Conservation (phyloP, 768 basidiomycete species). For the Botryobasidium botryosum region DNA sequence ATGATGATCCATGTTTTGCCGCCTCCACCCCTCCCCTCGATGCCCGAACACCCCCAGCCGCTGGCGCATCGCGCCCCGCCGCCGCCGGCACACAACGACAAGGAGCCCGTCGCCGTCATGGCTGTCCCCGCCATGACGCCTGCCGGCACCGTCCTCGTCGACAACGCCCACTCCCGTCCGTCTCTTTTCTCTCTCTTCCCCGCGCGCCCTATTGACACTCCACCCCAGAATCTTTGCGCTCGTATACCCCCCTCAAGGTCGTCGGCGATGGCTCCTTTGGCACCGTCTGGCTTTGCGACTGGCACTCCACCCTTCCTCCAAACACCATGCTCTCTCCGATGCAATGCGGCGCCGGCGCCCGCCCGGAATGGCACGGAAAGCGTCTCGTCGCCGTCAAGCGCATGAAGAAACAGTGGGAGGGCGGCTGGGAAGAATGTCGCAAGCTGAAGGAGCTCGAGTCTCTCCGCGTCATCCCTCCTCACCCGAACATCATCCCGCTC, state of each 20-base stretch:
- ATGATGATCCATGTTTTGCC: no score
- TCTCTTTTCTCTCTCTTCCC: slow-evolving; percentile 15
- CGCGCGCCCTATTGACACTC: background rate
- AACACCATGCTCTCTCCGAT: slow-evolving; percentile 84
- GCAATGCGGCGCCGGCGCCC: slow-evolving; percentile 85
- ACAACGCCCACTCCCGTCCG: slow-evolving; percentile 53
- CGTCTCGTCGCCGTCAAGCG: slow-evolving; percentile 91
- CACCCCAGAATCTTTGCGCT: slow-evolving; percentile 54
- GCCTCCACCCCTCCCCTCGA: no score
- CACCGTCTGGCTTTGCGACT: slow-evolving; percentile 97
- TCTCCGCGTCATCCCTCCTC: slow-evolving; percentile 81
- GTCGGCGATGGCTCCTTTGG: slow-evolving; percentile 98
- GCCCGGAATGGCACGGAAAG: slow-evolving; percentile 90
- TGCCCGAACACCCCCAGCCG: slow-evolving; percentile 3
- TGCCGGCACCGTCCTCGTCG: slow-evolving; percentile 52
- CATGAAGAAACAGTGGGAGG: slow-evolving; percentile 97
- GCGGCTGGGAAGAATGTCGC: slow-evolving; percentile 96
- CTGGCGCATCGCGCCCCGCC: background rate
- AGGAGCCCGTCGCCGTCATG: slow-evolving; percentile 47
- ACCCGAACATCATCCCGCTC: slow-evolving; percentile 94
- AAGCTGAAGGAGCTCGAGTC: slow-evolving; percentile 96
- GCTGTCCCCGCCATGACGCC: slow-evolving; percentile 64
- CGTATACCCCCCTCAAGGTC: slow-evolving; percentile 89
- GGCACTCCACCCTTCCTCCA: slow-evolving; percentile 89
- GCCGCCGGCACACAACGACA: slow-evolving; percentile 15